Conservation (phyloP, 2,329 filamentous ascomycete genomes). For the Macrophomina tecta region DNA sequence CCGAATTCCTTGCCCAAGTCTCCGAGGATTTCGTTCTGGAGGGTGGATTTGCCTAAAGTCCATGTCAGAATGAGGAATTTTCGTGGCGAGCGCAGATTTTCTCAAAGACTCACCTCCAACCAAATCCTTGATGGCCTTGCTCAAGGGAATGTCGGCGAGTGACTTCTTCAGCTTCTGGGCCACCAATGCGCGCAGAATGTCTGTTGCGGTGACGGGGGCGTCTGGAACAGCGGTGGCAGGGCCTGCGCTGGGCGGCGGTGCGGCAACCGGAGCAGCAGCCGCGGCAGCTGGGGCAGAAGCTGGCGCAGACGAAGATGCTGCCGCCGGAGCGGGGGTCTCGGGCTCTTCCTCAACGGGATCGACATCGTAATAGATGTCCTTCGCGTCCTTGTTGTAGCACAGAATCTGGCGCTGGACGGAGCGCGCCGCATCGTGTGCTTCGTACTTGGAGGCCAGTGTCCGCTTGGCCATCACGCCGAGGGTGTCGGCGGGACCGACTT, state of each 20-base stretch:
- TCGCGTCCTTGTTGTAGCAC: constrained; percentile 99
- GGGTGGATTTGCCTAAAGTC: constrained; percentile 84
- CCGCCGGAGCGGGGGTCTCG: constrained; percentile 61
- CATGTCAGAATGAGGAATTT: constrained; percentile 27
- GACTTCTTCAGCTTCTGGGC: constrained; percentile 98
- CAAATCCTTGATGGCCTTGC: constrained; percentile 97
- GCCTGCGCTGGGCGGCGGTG: constrained; percentile 74
- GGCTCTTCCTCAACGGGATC: constrained; percentile 90
- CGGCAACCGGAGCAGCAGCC: constrained; percentile 58
- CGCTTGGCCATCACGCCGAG: constrained; percentile 97
- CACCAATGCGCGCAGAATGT: constrained; percentile 86
- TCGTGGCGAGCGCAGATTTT: neutral
- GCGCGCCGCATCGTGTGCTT: constrained; percentile 96
- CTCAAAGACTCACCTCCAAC: constrained; percentile 76
- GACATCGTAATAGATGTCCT: constrained; percentile 99
- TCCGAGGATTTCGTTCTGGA: constrained; percentile 98
- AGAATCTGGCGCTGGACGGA: constrained; percentile 96
- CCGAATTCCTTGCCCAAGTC: constrained; percentile 98
- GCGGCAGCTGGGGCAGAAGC: constrained; percentile 61
- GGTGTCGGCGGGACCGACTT: constrained; percentile 95
- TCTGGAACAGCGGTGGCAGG: constrained; percentile 88
- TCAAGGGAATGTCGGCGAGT: constrained; percentile 83
- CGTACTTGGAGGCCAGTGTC: constrained; percentile 95
- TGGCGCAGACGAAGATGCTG: constrained; percentile 53
- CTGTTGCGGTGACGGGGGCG: constrained; percentile 83